Evolutionary conservation across 768 basidiomycete species (phyloP).

Genomic region (Pholiota microspora): DNA sequence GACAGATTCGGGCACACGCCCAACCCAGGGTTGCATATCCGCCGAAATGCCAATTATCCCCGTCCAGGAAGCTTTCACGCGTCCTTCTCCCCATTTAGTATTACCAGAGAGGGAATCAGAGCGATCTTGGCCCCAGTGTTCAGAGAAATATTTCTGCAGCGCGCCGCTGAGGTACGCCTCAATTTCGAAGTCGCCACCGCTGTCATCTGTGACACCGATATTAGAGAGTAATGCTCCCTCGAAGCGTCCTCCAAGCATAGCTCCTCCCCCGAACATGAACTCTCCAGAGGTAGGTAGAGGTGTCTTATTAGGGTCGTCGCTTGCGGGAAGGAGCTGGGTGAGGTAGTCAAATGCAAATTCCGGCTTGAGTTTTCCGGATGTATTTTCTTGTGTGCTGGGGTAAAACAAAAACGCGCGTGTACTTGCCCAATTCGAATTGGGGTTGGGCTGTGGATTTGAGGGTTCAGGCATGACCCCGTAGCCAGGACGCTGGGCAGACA

Average conservation of each 20-base stretch:
- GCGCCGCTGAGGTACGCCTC: conserved; percentile 33
- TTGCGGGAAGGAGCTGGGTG: conserved; percentile 48
- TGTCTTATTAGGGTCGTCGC: background rate
- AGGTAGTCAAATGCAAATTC: conserved; percentile 60
- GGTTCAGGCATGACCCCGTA: conserved; percentile 7
- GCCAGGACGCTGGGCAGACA: conserved; percentile 60
- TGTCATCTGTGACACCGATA: conserved; percentile 38
- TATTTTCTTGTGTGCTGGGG: conserved; percentile 31
- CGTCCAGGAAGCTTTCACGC: conserved; percentile 59
- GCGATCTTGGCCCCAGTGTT: conserved; percentile 17
- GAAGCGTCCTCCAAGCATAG: conserved; percentile 28
- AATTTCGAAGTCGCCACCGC: conserved; percentile 24
- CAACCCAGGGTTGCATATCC: conserved; percentile 70
- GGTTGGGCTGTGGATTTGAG: background rate
- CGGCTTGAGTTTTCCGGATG: conserved; percentile 56
- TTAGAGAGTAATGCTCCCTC: conserved; percentile 27
- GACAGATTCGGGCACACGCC: conserved; percentile 50
- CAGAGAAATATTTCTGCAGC: conserved; percentile 52
- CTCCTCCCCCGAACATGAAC: conserved; percentile 69
- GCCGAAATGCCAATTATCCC: conserved; percentile 62
- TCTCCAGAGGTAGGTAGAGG: conserved; percentile 35
- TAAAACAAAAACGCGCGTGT: conserved; percentile 60
- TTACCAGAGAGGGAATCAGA: conserved; percentile 15
- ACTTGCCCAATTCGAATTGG: conserved; percentile 31
- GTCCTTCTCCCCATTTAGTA: conserved; percentile 33